Evolutionary conservation across 1,284 basidiomycete species (phyloP), one percentile per base, ranked within the genome.

Genomic region (Sphaerobolus stellatus): DNA sequence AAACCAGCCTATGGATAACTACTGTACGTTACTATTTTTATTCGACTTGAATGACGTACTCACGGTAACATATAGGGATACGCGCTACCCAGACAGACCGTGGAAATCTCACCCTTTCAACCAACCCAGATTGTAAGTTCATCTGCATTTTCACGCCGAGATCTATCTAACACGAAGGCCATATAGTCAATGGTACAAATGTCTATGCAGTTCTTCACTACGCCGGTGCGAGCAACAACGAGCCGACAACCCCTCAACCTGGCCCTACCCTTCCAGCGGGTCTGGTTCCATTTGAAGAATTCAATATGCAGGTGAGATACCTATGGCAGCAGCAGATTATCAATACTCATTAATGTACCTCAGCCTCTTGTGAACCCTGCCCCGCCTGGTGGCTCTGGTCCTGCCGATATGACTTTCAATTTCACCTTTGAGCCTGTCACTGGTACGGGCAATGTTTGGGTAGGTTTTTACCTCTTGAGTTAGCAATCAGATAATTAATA

Each of bases 161-260:
- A 14, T n/a, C n/a, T 22, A 18, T 14, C 2, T 25, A 25, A 14
- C 22, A n/a, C 18, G n/a, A n/a, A n/a, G n/a, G n/a, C n/a, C n/a
- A n/a, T n/a, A n/a, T n/a, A 25, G 24, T 45, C 43, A 18, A 45
- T 67, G 66, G 5, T 61, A 66, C 20, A 9, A 27, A 20, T 9
- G 68, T 73, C 58, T 64, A 67, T 29, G 74, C 73, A 13, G 71
- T 75, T 48, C 66, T 76, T 11, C 66, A 69, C 16, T 76, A 76
- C 51, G 50, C 49, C 5, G 65, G 33, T 45, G 36, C 18, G n/a
- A 11, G 36, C 38, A 16, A 14, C n/a, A 11, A 8, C 30, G 48
- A 52, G 25, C 56, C 58, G 25, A n/a, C 48, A 6, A 46, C n/a
- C n/a, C 30, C 34, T 9, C 56, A 60, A 5, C n/a, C n/a, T n/a